A percentile compares a stretch with the other conserved stretches of the same genome.
Evolutionary conservation across 805 yeast genomes (phyloP).

Genomic region (Sungouiella thailandica): DNA sequence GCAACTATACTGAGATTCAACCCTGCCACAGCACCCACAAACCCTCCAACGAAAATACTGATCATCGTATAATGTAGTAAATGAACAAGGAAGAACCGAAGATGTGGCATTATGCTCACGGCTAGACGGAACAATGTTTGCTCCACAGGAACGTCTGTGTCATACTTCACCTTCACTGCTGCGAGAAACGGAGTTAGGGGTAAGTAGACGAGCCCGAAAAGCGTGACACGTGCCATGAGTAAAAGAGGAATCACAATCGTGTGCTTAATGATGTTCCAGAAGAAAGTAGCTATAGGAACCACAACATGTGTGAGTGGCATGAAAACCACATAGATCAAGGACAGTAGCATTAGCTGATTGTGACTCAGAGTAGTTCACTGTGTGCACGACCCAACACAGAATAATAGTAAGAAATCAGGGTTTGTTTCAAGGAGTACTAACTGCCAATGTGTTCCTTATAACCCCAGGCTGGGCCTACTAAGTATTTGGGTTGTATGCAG

Average conservation of each 20-base stretch:
- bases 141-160: constrained; percentile 13
- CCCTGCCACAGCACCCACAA: constrained; percentile 14
- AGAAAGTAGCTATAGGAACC: constrained; percentile 5
- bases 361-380: neutral
- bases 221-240: constrained; percentile 11
- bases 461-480: too few relatives aligned
- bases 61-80: constrained; percentile 13
- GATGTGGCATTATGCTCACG: constrained; percentile 10
- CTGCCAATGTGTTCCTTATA: too few relatives aligned
- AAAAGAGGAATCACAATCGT: constrained; percentile 9
- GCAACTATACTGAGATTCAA: constrained; percentile 2
- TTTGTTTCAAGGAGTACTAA: too few relatives aligned
- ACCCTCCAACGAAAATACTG: constrained; percentile 11
- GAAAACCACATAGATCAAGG: constrained; percentile 1
- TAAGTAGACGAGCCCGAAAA: constrained; percentile 13
- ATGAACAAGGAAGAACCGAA: constrained; percentile 7
- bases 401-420: too few relatives aligned
- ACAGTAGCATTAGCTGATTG: constrained; percentile 1
- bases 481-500: too few relatives aligned
- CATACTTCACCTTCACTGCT: constrained; percentile 7
- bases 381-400: neutral
- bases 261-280: constrained; percentile 9
- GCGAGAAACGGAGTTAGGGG: constrained; percentile 13
- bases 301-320: constrained; percentile 11
- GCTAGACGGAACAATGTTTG: constrained; percentile 9